Percentiles rank a stretch among this genome's conserved stretches.
Evolutionary conservation across 208 protist species (phyloP).

Genomic region (Leishmania tarentolae): DNA sequence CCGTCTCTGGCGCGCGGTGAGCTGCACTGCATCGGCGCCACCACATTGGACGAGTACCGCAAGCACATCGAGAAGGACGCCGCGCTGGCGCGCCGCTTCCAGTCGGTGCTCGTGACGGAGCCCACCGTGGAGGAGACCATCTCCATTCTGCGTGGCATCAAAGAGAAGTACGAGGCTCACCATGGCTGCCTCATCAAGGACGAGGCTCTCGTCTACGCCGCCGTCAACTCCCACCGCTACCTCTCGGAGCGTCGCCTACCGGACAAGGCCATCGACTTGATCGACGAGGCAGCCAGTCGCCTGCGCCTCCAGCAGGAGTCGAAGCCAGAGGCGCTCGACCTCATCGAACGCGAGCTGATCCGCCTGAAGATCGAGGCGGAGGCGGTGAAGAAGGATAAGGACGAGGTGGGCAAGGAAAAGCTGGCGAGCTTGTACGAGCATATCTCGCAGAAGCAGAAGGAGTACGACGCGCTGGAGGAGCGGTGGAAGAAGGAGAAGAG

Average conservation of each 20-base stretch:
- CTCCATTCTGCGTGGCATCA: constrained; percentile 97
- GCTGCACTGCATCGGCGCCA: constrained; percentile 97
- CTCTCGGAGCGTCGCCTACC: constrained; percentile 97
- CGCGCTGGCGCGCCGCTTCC: constrained; percentile 98
- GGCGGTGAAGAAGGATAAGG: constrained; percentile 95
- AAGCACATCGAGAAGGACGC: constrained; percentile 98
- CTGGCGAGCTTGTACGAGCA: constrained; percentile 73
- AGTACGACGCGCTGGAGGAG: constrained; percentile 85
- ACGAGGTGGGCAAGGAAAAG: constrained; percentile 87
- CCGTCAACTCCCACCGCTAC: constrained; percentile 94
- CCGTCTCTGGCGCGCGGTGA: constrained; percentile 97
- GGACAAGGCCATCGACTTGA: constrained; percentile 99
- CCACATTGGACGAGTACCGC: constrained; percentile 97
- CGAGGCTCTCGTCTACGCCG: constrained; percentile 88
- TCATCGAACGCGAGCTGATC: constrained; percentile 90
- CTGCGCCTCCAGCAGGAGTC: constrained; percentile 95
- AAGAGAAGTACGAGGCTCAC: constrained; percentile 93
- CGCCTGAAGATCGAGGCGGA: constrained; percentile 93
- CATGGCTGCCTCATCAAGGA: constrained; percentile 93
- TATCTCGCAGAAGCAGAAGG: constrained; percentile 72
- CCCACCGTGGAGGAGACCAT: constrained; percentile 97
- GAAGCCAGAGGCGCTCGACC: constrained; percentile 96
- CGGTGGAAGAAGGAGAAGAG: constrained; percentile 89
- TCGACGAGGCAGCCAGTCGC: constrained; percentile 96
- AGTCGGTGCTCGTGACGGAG: constrained; percentile 96